Base-by-base conservation (phyloP, 2,329 filamentous ascomycete species). In the Penicillium corylophilum region DNA sequence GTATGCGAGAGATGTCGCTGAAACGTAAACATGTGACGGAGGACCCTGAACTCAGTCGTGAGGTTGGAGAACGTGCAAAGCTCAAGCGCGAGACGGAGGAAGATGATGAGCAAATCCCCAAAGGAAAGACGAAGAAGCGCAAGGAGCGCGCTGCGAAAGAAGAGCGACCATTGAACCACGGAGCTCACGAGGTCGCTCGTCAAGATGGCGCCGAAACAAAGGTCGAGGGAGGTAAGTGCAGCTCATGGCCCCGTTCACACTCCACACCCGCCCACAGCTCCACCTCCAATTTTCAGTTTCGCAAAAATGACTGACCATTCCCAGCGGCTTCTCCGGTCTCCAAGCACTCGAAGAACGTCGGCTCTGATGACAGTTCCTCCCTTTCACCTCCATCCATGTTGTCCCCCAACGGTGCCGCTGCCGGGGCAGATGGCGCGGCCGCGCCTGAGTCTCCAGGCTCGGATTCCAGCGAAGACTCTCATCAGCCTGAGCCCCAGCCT, bases 81-180 rank as follows among this genome's bases (percentile, higher is more conserved):
- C 65, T 75, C 64, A 77, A 76, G 63, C 66, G 72, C 44, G 74
- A 77, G 59, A 69, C 67, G 3, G 71, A 78, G 46, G 73, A 76
- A 41, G 71, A 75, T 28, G 71, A 76, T 42, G 73, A 79, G 39
- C 67, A 78, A 71, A 71, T 70, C 24, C 65, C 82, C 63, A 81
- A 82, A 66, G 74, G 78, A 22, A 91, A 92, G 70, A 80, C 87
- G 59, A 91, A 89, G 79, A 91, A 89, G 76, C 85, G 88, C 68
- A 91, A 90, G 73, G 88, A 87, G 22, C 77, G 82, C 7, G 84
- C 86, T 48, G 74, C 82, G 28, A 82, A 81, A 53, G 84, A 88
- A 55, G 80, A 84, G 48, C 74, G 82, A 39, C 82, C 82, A 22
- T 74, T 82, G 46, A 77, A 78, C 29, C 79, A 84, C 57, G 85